These are phyloP conservation scores for Microsporum audouinii DNA, from an alignment of 2,329 filamentous ascomycete genomes.

Conservation along the genomic window DNA sequence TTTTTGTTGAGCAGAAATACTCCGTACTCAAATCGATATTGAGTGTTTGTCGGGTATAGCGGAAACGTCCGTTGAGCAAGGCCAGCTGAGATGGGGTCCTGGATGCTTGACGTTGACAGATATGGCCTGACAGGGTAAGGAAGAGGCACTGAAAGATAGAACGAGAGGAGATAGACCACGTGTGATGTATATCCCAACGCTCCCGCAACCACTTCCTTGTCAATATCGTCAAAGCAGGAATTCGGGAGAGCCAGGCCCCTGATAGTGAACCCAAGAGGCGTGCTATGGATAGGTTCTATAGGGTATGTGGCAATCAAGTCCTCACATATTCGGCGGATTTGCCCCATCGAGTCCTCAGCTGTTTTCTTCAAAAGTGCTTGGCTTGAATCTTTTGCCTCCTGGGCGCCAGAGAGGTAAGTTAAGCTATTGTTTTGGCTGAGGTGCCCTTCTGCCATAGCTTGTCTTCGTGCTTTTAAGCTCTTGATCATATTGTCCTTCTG, in stretches of 20 bases:
- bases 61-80: slow-evolving; percentile 61
- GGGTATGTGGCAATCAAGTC: slow-evolving; percentile 70
- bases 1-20: slow-evolving; percentile 97
- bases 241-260: slow-evolving; percentile 69
- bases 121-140: slow-evolving; percentile 67
- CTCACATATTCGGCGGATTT: slow-evolving; percentile 76
- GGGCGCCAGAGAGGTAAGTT: slow-evolving; percentile 51
- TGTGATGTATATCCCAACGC: slow-evolving; percentile 72
- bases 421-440: slow-evolving; percentile 48
- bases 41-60: slow-evolving; percentile 60
- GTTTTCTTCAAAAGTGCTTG: slow-evolving; percentile 46
- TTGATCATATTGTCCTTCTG: slow-evolving; percentile 56
- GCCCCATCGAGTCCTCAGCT: slow-evolving; percentile 60
- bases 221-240: slow-evolving; percentile 57
- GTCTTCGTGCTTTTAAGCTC: slow-evolving; percentile 54
- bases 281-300: slow-evolving; percentile 55
- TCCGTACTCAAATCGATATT: slow-evolving; percentile 89
- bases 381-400: slow-evolving; percentile 47
- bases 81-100: slow-evolving; percentile 55
- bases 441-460: slow-evolving; percentile 56
- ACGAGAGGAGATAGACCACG: slow-evolving; percentile 62
- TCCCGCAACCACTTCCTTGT: slow-evolving; percentile 60
- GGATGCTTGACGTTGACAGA: slow-evolving; percentile 63
- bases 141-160: slow-evolving; percentile 66
- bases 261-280: slow-evolving; percentile 71